Percentiles rank a stretch among this genome's conserved stretches.
Evolutionary conservation across 108 stramenopile species (phyloP).

Genomic region (Skeletonema potamos): DNA sequence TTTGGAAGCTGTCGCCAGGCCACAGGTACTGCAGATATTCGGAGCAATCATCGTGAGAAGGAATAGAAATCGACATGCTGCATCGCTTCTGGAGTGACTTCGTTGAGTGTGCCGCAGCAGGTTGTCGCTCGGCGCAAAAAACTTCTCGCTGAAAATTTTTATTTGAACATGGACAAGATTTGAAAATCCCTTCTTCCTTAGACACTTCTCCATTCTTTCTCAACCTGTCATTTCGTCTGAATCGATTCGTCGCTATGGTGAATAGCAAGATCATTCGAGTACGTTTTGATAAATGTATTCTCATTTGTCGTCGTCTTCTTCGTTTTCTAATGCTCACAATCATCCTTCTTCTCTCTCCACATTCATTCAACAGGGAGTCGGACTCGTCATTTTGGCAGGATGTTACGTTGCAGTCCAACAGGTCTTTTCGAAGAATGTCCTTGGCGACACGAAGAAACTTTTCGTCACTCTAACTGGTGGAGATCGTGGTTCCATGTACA

Average conservation of each 20-base stretch:
- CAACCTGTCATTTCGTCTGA: background rate
- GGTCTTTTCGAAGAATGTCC: conserved; percentile 7
- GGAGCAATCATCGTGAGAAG: background rate
- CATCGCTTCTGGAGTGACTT: too few species aligned
- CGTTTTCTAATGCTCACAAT: background rate
- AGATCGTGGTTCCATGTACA: conserved; percentile 47
- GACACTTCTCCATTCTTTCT: background rate
- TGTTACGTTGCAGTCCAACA: conserved; percentile 30
- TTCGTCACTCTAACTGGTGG: conserved; percentile 19
- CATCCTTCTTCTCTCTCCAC: background rate
- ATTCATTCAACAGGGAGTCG: conserved; percentile 19
- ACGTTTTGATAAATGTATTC: too few species aligned
- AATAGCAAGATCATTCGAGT: conserved; percentile 42
- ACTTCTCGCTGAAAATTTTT: too few species aligned
- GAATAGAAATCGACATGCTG: too few species aligned
- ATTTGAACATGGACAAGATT: too few species aligned
- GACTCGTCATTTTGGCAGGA: conserved; percentile 40
- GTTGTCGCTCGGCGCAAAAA: too few species aligned
- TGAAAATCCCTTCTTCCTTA: background rate
- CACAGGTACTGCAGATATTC: conserved; percentile 33
- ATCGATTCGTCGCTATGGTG: conserved; percentile 15
- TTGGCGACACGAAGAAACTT: conserved; percentile 7
- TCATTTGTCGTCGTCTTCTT: too few species aligned
- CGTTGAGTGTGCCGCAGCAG: too few species aligned
- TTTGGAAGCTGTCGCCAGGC: conserved; percentile 88